Evolutionary conservation across 1,284 basidiomycete species (phyloP).

Genomic region (Mixia osmundae): DNA sequence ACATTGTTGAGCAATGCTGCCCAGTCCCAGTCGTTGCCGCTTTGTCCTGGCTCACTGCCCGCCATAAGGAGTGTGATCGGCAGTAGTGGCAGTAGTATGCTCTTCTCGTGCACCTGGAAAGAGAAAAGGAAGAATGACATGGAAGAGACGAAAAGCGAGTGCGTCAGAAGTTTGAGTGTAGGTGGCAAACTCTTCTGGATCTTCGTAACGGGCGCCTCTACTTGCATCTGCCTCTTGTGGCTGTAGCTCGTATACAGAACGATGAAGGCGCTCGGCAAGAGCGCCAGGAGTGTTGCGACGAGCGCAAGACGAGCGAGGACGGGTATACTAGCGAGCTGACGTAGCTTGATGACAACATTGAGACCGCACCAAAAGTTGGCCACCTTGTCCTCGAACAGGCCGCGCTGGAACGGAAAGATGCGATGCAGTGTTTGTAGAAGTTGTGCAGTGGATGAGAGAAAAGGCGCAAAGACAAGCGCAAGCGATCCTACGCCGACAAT

Average conservation of each 20-base stretch:
- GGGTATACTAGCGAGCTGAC: constrained; percentile 18
- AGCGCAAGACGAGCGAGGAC: constrained; percentile 22
- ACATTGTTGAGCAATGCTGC: constrained; percentile 58
- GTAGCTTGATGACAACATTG: constrained; percentile 72
- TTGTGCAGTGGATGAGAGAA: constrained; percentile 34
- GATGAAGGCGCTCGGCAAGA: constrained; percentile 15
- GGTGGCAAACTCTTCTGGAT: constrained; percentile 10
- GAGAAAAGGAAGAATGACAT: constrained; percentile 85
- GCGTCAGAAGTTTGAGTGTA: constrained; percentile 18
- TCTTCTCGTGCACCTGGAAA: constrained; percentile 89
- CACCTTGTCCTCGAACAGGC: constrained; percentile 88
- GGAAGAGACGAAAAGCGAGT: constrained; percentile 15
- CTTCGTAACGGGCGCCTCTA: neutral
- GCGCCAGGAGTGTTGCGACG: constrained; percentile 20
- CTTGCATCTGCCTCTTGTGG: neutral
- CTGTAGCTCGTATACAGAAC: neutral
- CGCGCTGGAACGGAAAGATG: constrained; percentile 72
- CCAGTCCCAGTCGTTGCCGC: constrained; percentile 46
- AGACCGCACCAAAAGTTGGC: constrained; percentile 83
- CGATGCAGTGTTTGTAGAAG: constrained; percentile 43
- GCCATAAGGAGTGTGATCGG: constrained; percentile 58
- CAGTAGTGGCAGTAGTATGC: constrained; percentile 62
- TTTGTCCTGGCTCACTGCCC: constrained; percentile 25
- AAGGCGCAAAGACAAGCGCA: constrained; percentile 45
- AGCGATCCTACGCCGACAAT: constrained; percentile 31